A percentile compares a stretch with the other conserved stretches of the same genome.
Conservation (phyloP, 108 stramenopile genomes). For the Licmophora abbreviata region DNA sequence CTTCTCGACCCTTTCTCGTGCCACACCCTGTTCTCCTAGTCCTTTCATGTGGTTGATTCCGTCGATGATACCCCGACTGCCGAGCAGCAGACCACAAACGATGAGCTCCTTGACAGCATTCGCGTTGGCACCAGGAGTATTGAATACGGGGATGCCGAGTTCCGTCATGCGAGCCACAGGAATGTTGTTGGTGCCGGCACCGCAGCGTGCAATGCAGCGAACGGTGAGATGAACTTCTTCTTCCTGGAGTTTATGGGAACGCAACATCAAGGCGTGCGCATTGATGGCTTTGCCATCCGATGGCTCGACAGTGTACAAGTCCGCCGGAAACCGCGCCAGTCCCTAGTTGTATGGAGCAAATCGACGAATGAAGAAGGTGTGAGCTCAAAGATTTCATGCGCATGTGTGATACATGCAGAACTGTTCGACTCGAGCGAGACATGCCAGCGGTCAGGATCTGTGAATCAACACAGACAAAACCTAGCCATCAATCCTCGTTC, state of each 20-base stretch:
- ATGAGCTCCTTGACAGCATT: slow-evolving; percentile 93
- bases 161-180: slow-evolving; percentile 89
- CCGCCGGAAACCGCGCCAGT: slow-evolving; percentile 50
- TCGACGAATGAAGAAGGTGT: background rate
- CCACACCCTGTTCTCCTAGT: slow-evolving; percentile 73
- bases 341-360: slow-evolving; percentile 17
- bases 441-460: background rate
- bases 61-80: slow-evolving; percentile 71
- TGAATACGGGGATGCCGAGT: slow-evolving; percentile 95
- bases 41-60: slow-evolving; percentile 84
- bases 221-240: slow-evolving; percentile 70
- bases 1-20: slow-evolving; percentile 86
- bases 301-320: slow-evolving; percentile 52
- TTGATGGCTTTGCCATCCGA: slow-evolving; percentile 17
- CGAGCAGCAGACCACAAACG: slow-evolving; percentile 79
- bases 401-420: background rate
- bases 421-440: background rate
- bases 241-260: slow-evolving; percentile 84
- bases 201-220: slow-evolving; percentile 90
- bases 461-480: background rate
- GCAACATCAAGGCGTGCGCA: slow-evolving; percentile 82
- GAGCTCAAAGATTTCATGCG: background rate
- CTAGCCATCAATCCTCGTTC: background rate
- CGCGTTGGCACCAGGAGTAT: slow-evolving; percentile 96
- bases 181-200: slow-evolving; percentile 93